Percentiles rank a stretch among this genome's conserved stretches.
Conservation (phyloP, 345 rosid species). For the Gossypium raimondii region DNA sequence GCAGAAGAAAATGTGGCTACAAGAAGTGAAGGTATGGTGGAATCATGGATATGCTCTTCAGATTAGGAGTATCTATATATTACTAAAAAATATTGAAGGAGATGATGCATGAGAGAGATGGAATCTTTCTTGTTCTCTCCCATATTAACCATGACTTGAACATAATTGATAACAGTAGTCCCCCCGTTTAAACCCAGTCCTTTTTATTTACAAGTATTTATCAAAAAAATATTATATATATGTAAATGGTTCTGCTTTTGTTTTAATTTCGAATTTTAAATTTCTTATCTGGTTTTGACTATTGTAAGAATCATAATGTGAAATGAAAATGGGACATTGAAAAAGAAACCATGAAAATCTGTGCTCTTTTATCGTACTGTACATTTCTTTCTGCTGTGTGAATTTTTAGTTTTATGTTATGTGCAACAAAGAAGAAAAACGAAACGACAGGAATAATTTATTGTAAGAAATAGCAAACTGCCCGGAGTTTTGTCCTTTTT, state of each 20-base stretch:
- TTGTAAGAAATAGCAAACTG: not conserved
- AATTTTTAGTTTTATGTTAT: not conserved
- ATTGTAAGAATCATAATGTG: conserved; percentile 1
- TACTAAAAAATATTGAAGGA: not conserved
- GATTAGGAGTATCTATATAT: conserved; percentile 36
- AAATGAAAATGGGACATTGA: not conserved
- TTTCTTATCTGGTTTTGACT: not conserved
- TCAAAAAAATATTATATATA: not conserved
- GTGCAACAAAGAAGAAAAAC: not conserved
- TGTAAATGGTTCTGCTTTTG: conserved; percentile 24
- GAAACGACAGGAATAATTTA: not conserved
- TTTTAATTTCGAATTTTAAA: not conserved
- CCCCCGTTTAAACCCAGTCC: too few species aligned
- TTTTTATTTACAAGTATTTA: too few species aligned
- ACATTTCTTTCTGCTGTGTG: not conserved
- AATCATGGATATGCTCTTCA: conserved; percentile 85
- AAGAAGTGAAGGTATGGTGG: conserved; percentile 65
- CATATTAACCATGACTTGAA: conserved; percentile 26
- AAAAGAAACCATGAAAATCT: not conserved
- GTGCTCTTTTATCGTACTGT: conserved; percentile 10
- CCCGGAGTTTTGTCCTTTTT: not conserved
- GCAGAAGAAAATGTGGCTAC: conserved; percentile 35
- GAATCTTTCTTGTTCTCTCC: conserved; percentile 26
- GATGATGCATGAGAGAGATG: conserved; percentile 29
- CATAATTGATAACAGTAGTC: too few species aligned